Percentiles rank a stretch among this genome's conserved stretches.
phyloP scores from a whole-genome alignment of 768 basidiomycete genomes.

The Dictyophora rubrovolvata region DNA sequence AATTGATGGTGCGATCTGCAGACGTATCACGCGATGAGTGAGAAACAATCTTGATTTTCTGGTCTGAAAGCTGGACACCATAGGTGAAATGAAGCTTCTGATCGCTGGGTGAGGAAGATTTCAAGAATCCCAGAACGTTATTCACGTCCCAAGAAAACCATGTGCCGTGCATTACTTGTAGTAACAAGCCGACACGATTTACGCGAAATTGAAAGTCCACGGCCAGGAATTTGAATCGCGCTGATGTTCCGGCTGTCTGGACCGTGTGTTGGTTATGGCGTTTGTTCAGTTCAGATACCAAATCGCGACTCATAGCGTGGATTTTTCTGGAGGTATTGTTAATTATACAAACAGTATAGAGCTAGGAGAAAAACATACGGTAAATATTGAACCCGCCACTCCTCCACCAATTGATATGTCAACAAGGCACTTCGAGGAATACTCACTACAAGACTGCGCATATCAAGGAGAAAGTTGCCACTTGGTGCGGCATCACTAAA shows the following conservation, averaged over 20 bases:
- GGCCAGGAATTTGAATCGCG: constrained; percentile 10
- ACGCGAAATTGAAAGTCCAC: constrained; percentile 47
- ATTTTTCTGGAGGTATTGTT: constrained; percentile 23
- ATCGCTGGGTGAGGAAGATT: constrained; percentile 25
- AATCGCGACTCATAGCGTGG: constrained; percentile 51
- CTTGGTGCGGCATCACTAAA: neutral
- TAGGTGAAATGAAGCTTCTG: constrained; percentile 29
- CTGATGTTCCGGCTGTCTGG: constrained; percentile 15
- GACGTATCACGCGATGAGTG: constrained; percentile 30
- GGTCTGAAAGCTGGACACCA: constrained; percentile 56
- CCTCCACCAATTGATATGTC: constrained; percentile 67
- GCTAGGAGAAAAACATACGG: constrained; percentile 34
- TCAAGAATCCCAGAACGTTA: constrained; percentile 37
- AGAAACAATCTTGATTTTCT: constrained; percentile 42
- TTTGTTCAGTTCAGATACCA: constrained; percentile 54
- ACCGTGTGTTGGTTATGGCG: constrained; percentile 27
- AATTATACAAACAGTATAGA: neutral
- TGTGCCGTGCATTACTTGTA: constrained; percentile 82
- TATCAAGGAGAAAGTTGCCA: constrained; percentile 8
- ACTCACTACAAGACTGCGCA: constrained; percentile 14
- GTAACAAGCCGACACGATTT: constrained; percentile 41
- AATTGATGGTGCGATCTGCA: constrained; percentile 32
- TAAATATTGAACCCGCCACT: constrained; percentile 74
- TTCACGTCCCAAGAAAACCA: constrained; percentile 72
- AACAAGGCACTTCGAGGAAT: constrained; percentile 77